Base-by-base conservation (phyloP, 768 basidiomycete species). In the Lentinula aciculospora region DNA sequence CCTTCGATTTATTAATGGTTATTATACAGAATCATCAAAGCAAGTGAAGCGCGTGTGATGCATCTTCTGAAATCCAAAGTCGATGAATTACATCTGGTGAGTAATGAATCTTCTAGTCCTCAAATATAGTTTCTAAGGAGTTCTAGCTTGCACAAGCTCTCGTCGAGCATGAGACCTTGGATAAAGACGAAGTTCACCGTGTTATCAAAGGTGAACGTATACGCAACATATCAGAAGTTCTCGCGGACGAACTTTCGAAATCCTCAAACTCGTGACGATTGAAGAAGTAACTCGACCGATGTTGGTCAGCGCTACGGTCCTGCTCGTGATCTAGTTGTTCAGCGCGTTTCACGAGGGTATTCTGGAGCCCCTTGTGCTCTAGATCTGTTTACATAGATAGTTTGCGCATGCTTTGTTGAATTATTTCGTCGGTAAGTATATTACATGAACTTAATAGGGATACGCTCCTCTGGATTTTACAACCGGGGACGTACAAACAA, bases 141-240 rank as follows among this genome's bases (percentile, higher is more conserved):
- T 32, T 61, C 57, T 62, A 94, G 93, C 83, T 98, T 39, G 95
- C 96, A 1, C 81, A 82, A 56, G 96, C 96, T 9, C 75, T 99
- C 58, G 88, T 99, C 12, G 94, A 98, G 69, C 89, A 96, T 71
- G 96, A 99, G 76, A 98, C 96, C 19, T 75, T 99, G 62, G 86
- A 87, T 63, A 76, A 82, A 39, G 87, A 91, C 9, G 94, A 99
- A 71, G 95, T 98, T 17, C 76, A 80, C 65, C 86, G 82, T 71
- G 93, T 95, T 25, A 81, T 98, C 68, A 85, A 78, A 58, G 94
- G 94, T 37, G 86, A 96, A 69, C 77, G 81, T 53, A 89, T 93
- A 71, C 84, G 87, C 58, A 80, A 75, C 58, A 80, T 89, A 62
- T 73, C 80, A 62, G 86, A 90, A 65, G 81, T 85, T 50, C 67